Base-by-base conservation (phyloP, 2,329 filamentous ascomycete genomes). In the Trichophyton simii region DNA sequence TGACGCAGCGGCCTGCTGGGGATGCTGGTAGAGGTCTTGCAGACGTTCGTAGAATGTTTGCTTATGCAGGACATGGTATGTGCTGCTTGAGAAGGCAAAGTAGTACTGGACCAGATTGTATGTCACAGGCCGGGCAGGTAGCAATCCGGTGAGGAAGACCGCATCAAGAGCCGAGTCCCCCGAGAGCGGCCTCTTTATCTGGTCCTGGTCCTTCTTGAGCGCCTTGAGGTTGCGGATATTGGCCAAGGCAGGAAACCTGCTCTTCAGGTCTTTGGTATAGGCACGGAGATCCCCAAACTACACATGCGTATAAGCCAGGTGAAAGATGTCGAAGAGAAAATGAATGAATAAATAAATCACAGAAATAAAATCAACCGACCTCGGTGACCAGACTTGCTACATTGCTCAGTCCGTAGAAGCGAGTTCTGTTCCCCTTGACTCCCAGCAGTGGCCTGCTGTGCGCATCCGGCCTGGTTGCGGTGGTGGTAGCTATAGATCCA, bases 1-100 rank as follows among this genome's bases (percentile, higher is more conserved):
- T 6, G 65, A 59, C 7, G 72, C 64, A 2, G 72, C 69, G 7
- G 70, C 65, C 36, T 68, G 61, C 18, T 66, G 64, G n/a, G 50
- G 68, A 22, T 70, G 67, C 0, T 67, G 65, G 69, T 72, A 76
- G 41, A 76, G 71, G 20, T 68, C 65, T 8, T 72, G 68, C 9
- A 77, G 65, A 48, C 76, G 71, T n/a, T 64, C 65, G n/a, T 72
- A 65, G 50, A 77, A 77, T 0, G 73, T 71, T 4, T 73, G 75
- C 11, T 70, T 68, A 63, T 77, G 75, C 6, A 77, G 65, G 36
- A 77, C 71, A 6, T 72, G 72, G 62, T 76, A 70, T 2, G 70
- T 72, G 2, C 71, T 72, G 61, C 77, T 75, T 5, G 76, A 67
- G 63, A 74, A 74, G 15, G 68, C 69, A 62, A 77, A 66, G 59